Evolutionary conservation across 2,329 filamentous ascomycete genomes (phyloP).

Genomic region (Pestalotiopsis sp.): DNA sequence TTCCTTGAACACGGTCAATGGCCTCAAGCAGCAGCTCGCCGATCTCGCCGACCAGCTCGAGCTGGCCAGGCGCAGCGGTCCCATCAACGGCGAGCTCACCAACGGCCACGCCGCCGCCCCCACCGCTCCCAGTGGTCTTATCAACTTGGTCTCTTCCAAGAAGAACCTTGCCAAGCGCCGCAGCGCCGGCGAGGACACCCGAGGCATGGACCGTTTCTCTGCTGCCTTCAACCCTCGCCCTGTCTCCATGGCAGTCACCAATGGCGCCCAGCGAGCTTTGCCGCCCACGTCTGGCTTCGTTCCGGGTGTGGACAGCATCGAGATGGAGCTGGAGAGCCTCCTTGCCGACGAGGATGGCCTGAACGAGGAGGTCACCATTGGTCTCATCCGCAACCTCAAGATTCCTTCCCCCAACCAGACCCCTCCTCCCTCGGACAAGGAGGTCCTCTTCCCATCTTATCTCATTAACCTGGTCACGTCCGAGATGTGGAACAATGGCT

Average conservation of each 20-base stretch:
- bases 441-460: conserved; percentile 97
- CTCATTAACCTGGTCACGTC: conserved; percentile 98
- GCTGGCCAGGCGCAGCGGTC: conserved; percentile 76
- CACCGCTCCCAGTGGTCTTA: conserved; percentile 70
- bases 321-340: conserved; percentile 91
- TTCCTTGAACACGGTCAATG: conserved; percentile 83
- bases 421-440: conserved; percentile 94
- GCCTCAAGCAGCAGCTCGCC: conserved; percentile 82
- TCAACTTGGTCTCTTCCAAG: conserved; percentile 91
- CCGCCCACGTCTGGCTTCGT: conserved; percentile 68
- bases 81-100: conserved; percentile 69
- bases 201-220: conserved; percentile 88
- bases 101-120: conserved; percentile 65
- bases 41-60: conserved; percentile 94
- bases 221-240: conserved; percentile 91
- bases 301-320: conserved; percentile 84
- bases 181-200: conserved; percentile 85
- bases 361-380: conserved; percentile 96
- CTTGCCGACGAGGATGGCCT: conserved; percentile 94
- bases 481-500: conserved; percentile 99
- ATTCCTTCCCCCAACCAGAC: conserved; percentile 87
- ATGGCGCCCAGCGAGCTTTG: conserved; percentile 69
- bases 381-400: conserved; percentile 93
- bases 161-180: conserved; percentile 87
- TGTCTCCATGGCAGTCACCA: conserved; percentile 89